Base-by-base conservation (phyloP, 768 basidiomycete species). In the Pluteus cervinus region DNA sequence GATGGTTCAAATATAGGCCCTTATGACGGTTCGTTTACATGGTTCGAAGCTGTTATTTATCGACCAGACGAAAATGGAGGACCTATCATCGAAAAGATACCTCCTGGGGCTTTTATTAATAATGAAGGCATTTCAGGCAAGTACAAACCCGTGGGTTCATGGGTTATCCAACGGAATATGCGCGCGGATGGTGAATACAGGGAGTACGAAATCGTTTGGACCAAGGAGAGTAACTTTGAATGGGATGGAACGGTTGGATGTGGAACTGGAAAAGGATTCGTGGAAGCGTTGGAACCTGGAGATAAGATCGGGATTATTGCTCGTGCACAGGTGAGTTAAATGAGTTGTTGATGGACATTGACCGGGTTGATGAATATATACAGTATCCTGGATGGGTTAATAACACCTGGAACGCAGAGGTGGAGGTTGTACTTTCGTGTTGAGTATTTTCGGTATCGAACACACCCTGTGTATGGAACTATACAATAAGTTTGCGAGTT, bases 31-130 rank as follows among this genome's bases (percentile, higher is more conserved):
- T 59, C 60, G 4, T 54, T 40, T 25, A 56, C 55, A 14, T 63
- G 61, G 61, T 62, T 62, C 16, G 60, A 63, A 38, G 58, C 52
- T 1, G 44, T 42, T 8, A 58, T 63, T 3, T 41, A 53, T 15
- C 61, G 58, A 4, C n/a, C n/a, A n/a, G n/a, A n/a, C n/a, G n/a
- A n/a, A n/a, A n/a, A n/a, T n/a, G n/a, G n/a, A n/a, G n/a, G n/a
- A n/a, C n/a, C n/a, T n/a, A n/a, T n/a, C n/a, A n/a, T n/a, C n/a
- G n/a, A n/a, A n/a, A n/a, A n/a, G n/a, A n/a, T n/a, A n/a, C n/a
- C n/a, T n/a, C n/a, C n/a, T n/a, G n/a, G n/a, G n/a, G n/a, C n/a
- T n/a, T n/a, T n/a, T n/a, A n/a, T n/a, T n/a, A n/a, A n/a, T n/a
- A n/a, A n/a, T n/a, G n/a, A n/a, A n/a, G n/a, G n/a, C n/a, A n/a